Percentiles rank a stretch among this genome's conserved stretches.
Evolutionary conservation across 202 grass and related monocot species (phyloP).

Genomic region (Carex arenaria): DNA sequence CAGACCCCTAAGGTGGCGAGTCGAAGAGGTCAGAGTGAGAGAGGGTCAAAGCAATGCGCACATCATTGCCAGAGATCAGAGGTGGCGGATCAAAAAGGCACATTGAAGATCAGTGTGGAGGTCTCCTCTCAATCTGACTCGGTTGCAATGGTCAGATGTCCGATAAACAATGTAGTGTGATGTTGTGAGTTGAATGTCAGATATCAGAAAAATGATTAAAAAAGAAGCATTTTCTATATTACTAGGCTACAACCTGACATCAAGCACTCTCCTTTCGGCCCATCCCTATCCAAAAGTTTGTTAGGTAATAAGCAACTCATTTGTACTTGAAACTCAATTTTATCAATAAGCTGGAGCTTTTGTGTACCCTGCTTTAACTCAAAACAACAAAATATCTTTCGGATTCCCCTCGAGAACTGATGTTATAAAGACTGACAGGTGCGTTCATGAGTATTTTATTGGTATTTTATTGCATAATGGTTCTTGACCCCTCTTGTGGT

Average conservation of each 20-base stretch:
- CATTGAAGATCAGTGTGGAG: too few relatives aligned
- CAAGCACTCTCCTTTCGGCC: not conserved
- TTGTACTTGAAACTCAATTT: not conserved
- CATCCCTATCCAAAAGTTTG: not conserved
- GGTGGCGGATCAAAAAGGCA: too few relatives aligned
- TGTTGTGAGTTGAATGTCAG: too few relatives aligned
- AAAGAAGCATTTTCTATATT: not conserved
- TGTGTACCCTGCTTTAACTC: not conserved
- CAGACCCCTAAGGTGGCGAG: too few relatives aligned
- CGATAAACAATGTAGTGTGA: too few relatives aligned
- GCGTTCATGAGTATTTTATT: not conserved
- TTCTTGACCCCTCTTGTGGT: not conserved
- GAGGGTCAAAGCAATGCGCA: too few relatives aligned
- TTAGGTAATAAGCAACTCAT: not conserved
- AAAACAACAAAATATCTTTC: not conserved
- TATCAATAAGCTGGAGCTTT: not conserved
- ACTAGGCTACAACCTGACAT: not conserved
- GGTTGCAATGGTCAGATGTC: too few relatives aligned
- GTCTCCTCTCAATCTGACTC: too few relatives aligned
- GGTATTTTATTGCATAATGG: not conserved
- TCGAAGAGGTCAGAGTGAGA: too few relatives aligned
- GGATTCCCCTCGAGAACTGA: not conserved
- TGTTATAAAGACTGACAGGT: not conserved
- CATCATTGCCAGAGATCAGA: too few relatives aligned
- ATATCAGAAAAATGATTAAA: too few relatives aligned